Evolutionary conservation across 2,329 filamentous ascomycete species (phyloP).

Genomic region (Xylaria sp.): DNA sequence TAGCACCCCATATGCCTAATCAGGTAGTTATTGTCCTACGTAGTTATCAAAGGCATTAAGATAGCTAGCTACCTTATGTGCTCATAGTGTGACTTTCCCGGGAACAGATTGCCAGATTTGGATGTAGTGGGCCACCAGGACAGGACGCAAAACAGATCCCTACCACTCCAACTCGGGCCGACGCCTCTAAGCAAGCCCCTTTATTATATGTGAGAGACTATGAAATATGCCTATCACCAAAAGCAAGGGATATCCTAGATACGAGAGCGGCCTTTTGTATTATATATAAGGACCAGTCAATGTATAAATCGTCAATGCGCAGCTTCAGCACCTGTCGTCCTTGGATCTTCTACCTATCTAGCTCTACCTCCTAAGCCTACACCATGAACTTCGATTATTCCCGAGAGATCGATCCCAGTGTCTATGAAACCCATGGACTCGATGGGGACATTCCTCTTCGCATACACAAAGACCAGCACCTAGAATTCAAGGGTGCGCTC

Average conservation of each 20-base stretch:
- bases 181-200: constrained; percentile 18
- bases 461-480: constrained; percentile 37
- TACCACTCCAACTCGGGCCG: constrained; percentile 17
- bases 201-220: constrained; percentile 13
- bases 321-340: neutral
- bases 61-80: constrained; percentile 17
- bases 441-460: constrained; percentile 44
- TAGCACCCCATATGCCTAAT: neutral
- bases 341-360: neutral
- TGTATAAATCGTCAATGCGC: neutral
- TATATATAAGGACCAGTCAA: neutral
- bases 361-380: constrained; percentile 6
- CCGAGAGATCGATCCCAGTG: constrained; percentile 39
- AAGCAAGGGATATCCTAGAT: constrained; percentile 33
- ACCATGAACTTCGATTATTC: constrained; percentile 47
- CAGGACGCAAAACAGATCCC: constrained; percentile 14
- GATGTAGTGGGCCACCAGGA: constrained; percentile 24
- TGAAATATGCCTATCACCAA: constrained; percentile 10
- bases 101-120: constrained; percentile 19
- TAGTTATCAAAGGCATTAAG: constrained; percentile 16
- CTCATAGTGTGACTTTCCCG: constrained; percentile 1
- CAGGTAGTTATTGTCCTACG: neutral
- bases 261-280: neutral
- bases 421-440: constrained; percentile 47
- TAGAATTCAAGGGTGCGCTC: constrained; percentile 46